Conservation (phyloP, 306 rosid genomes). For the Vigna hirtella region DNA sequence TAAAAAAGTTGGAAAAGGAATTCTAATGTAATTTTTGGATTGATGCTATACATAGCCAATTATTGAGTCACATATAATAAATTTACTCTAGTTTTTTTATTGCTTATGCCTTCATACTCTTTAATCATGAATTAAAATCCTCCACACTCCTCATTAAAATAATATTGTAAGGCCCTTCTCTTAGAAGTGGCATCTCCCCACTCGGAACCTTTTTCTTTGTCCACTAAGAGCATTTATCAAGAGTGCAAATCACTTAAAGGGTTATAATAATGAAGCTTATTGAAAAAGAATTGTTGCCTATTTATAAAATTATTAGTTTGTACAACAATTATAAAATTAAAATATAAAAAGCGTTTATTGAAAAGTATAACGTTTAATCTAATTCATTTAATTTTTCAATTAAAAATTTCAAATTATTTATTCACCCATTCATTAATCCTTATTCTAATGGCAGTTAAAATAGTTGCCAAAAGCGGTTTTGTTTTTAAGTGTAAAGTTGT, state of each 20-base stretch:
- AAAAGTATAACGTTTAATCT: background rate
- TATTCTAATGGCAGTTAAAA: background rate
- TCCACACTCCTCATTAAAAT: background rate
- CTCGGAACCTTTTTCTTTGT: background rate
- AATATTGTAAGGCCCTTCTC: background rate
- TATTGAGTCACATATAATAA: background rate
- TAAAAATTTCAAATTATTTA: background rate
- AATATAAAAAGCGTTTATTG: background rate
- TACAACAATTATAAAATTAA: background rate
- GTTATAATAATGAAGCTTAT: background rate
- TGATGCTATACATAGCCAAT: background rate
- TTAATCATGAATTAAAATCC: background rate
- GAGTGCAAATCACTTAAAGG: background rate
- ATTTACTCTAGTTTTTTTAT: background rate
- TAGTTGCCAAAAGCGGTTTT: background rate
- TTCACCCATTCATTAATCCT: background rate
- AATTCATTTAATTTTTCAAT: background rate
- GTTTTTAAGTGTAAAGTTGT: background rate
- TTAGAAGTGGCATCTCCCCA: background rate
- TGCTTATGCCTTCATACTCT: background rate
- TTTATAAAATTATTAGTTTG: background rate
- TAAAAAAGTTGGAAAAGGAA: background rate
- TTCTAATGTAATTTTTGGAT: background rate
- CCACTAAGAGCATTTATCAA: background rate
- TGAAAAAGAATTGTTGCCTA: background rate